Percentiles rank a stretch among this genome's conserved stretches.
Conservation (phyloP, 164 flowering plant genomes). For the Malania oleifera region DNA sequence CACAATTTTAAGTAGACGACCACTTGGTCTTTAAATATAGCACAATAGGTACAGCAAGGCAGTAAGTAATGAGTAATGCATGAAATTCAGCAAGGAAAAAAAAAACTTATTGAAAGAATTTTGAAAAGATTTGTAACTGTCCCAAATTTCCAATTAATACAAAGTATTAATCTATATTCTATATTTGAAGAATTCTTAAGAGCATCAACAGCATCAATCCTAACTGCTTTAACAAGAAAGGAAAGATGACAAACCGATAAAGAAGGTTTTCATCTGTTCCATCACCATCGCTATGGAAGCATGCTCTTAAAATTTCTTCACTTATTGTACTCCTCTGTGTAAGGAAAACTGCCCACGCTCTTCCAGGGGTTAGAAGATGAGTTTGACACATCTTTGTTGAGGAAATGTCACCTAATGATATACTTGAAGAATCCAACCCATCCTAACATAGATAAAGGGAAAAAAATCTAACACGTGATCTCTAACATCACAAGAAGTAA, state of each 20-base stretch:
- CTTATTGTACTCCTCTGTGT: constrained; percentile 39
- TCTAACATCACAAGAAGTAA: background rate
- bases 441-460: constrained; percentile 34
- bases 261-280: constrained; percentile 47
- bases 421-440: constrained; percentile 31
- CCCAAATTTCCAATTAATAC: too few relatives aligned
- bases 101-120: too few relatives aligned
- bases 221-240: background rate
- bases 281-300: constrained; percentile 32
- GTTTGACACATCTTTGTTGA: constrained; percentile 18
- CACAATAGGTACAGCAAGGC: background rate
- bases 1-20: background rate
- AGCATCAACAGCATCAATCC: background rate
- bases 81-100: too few relatives aligned
- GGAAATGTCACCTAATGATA: constrained; percentile 23
- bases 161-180: too few relatives aligned
- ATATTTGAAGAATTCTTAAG: background rate
- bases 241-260: constrained; percentile 55
- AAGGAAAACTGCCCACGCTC: constrained; percentile 85
- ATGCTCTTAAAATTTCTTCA: constrained; percentile 49
- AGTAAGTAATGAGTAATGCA: background rate
- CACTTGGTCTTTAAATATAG: background rate
- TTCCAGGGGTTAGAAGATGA: constrained; percentile 59
- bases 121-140: too few relatives aligned
- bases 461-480: background rate